Base-by-base conservation (phyloP, 805 yeast genomes). In the Sungouiella blattae region DNA sequence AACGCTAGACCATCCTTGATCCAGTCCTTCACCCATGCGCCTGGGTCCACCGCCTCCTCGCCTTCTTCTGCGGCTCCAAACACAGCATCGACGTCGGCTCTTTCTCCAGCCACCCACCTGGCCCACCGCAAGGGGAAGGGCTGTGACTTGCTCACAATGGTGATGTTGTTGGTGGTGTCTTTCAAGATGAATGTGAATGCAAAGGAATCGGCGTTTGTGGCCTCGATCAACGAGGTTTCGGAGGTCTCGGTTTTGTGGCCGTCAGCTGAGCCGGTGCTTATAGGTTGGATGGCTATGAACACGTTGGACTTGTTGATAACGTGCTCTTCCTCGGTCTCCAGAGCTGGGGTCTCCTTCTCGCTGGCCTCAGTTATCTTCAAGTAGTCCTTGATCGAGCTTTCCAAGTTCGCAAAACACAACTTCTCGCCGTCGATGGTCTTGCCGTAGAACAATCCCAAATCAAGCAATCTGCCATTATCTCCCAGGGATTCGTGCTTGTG, bases 51-150 rank as follows among this genome's bases (percentile, higher is more conserved):
- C 6, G 35, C 39, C 15, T 42, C 40, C 15, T 38, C 47, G n/a
- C 42, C 47, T 15, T 45, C 53, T n/a, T n/a, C n/a, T 6, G 57
- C 60, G 24, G 48, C 55, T 13, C 46, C 46, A 25, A 46, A 46
- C 6, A 44, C 41, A 7, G 42, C 39, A 23, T 43, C 45, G 16
- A 47, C 39, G 22, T 50, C 60, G 11, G 47, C 44, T 6, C 46
- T 49, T 17, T 62, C 56, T 11, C 79, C 75, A 41, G 77, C 80
- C n/a, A 91, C 70, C 98, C 98, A 93, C n/a, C 76, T 67, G 7
- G 88, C 82, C 98, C 98, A 93, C 54, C 77, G 80, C 30, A 76
- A 56, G 8, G 98, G 98, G 68, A 87, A 83, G 5, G 95, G 79
- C 60, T 93, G 98, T 0, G 98, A 85, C 47, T 82, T 80, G 33